Percentiles rank a stretch among this genome's conserved stretches.
phyloP scores from a whole-genome alignment of 257 asterid species.

The Solanum bukasovii region DNA sequence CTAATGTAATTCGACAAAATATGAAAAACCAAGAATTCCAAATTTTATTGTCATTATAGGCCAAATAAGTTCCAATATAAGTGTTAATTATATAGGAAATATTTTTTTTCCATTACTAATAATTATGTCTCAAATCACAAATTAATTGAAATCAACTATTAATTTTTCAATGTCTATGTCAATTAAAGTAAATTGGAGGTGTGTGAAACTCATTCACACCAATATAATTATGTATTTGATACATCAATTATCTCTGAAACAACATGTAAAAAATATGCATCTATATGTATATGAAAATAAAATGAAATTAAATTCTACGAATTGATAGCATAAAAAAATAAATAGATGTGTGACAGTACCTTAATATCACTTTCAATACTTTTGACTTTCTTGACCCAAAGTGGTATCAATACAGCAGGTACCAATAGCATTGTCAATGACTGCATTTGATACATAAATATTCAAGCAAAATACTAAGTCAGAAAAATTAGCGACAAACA shows the following conservation, averaged over 20 bases:
- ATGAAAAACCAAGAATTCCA: not conserved
- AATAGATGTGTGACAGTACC: not conserved
- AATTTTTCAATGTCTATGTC: not conserved
- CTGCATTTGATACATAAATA: conserved; percentile 12
- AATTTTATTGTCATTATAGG: not conserved
- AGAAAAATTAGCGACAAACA: not conserved
- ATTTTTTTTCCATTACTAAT: not conserved
- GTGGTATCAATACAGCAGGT: conserved; percentile 25
- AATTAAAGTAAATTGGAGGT: not conserved
- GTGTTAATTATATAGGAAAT: not conserved
- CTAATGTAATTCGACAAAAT: too few relatives aligned
- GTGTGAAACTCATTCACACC: not conserved
- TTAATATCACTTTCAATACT: conserved; percentile 21
- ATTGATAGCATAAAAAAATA: not conserved
- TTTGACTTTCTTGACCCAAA: conserved; percentile 32
- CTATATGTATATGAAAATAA: not conserved
- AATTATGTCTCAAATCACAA: not conserved
- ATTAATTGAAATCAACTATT: not conserved
- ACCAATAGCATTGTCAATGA: conserved; percentile 24
- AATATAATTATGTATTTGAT: not conserved
- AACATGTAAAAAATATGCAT: not conserved
- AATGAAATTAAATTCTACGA: not conserved
- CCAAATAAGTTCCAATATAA: not conserved
- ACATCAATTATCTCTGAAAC: not conserved
- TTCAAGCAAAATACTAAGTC: not conserved